Evolutionary conservation across 1,284 basidiomycete genomes (phyloP).

Genomic region (Trametes sp.): DNA sequence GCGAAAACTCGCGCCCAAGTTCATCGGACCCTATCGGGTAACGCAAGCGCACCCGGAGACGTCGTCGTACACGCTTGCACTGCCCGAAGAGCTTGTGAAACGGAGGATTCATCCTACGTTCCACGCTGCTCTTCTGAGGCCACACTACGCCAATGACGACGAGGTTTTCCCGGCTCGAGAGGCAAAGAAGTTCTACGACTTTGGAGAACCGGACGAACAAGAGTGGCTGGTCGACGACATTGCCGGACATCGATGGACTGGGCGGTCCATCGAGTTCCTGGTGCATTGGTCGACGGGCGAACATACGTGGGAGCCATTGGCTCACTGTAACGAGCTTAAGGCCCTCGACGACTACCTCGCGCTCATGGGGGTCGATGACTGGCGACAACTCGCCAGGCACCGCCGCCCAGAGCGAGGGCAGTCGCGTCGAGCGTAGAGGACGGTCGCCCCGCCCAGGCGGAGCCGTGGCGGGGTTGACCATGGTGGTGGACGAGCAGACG

Average conservation of each 20-base stretch:
- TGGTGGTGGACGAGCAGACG: no score
- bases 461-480: no score
- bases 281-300: slow-evolving; percentile 28
- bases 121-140: slow-evolving; percentile 35
- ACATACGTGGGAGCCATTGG: slow-evolving; percentile 10
- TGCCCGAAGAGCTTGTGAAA: slow-evolving; percentile 34
- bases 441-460: no score
- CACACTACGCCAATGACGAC: slow-evolving; percentile 35
- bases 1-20: slow-evolving; percentile 42
- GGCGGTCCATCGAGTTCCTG: slow-evolving; percentile 24
- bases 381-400: no score
- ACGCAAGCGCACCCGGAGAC: slow-evolving; percentile 16
- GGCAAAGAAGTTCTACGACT: slow-evolving; percentile 33
- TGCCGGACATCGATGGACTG: slow-evolving; percentile 30
- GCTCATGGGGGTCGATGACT: slow-evolving; percentile 2
- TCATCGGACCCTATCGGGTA: slow-evolving; percentile 44
- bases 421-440: no score
- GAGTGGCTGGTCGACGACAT: slow-evolving; percentile 37
- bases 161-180: slow-evolving; percentile 35
- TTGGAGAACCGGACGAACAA: slow-evolving; percentile 31
- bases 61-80: slow-evolving; percentile 38
- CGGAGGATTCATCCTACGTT: slow-evolving; percentile 39
- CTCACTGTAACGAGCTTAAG: slow-evolving; percentile 1
- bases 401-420: slow-evolving; percentile 1
- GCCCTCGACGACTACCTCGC: slow-evolving; percentile 9